Evolutionary conservation across 495 filamentous ascomycete genomes (phyloP).

Genomic region (Podospora pseudocomata): DNA sequence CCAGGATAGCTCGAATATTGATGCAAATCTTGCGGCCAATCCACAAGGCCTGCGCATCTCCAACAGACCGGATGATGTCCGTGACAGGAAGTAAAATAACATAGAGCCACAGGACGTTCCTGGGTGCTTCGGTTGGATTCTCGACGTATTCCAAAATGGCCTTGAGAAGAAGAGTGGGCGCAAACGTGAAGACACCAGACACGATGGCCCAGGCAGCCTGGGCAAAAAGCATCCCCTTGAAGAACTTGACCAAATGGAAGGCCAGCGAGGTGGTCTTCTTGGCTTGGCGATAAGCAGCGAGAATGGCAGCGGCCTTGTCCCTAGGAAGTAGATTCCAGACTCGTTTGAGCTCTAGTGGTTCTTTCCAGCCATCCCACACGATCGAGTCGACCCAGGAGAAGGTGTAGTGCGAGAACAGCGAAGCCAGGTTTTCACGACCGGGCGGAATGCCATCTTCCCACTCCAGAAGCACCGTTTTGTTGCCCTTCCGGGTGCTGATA

Average conservation of each 20-base stretch:
- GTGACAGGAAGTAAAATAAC: slow-evolving; percentile 85
- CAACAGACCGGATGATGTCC: slow-evolving; percentile 70
- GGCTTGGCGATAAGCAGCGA: slow-evolving; percentile 76
- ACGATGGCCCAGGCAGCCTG: slow-evolving; percentile 79
- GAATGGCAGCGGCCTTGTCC: slow-evolving; percentile 77
- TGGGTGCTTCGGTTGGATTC: slow-evolving; percentile 68
- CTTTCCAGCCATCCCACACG: slow-evolving; percentile 85
- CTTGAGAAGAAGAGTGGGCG: slow-evolving; percentile 84
- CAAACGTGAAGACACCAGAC: slow-evolving; percentile 78
- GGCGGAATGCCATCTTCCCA: slow-evolving; percentile 85
- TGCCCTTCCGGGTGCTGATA: slow-evolving; percentile 81
- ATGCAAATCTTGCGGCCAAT: slow-evolving; percentile 93
- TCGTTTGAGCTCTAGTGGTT: slow-evolving; percentile 73
- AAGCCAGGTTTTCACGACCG: slow-evolving; percentile 78
- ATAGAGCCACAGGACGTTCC: slow-evolving; percentile 93
- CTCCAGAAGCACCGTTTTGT: slow-evolving; percentile 81
- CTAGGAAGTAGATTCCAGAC: slow-evolving; percentile 89
- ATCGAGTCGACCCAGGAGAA: slow-evolving; percentile 90
- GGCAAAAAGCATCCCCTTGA: slow-evolving; percentile 67
- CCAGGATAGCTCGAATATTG: slow-evolving; percentile 85
- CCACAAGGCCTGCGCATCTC: slow-evolving; percentile 85
- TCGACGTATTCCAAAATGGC: slow-evolving; percentile 92
- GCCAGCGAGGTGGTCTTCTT: slow-evolving; percentile 80
- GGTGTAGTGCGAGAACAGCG: slow-evolving; percentile 79
- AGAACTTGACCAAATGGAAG: slow-evolving; percentile 79